Evolutionary conservation across 192 early-diverging fungal genomes (phyloP), one percentile per base, ranked within the genome.

Genomic region (Geranomyces michiganensis): DNA sequence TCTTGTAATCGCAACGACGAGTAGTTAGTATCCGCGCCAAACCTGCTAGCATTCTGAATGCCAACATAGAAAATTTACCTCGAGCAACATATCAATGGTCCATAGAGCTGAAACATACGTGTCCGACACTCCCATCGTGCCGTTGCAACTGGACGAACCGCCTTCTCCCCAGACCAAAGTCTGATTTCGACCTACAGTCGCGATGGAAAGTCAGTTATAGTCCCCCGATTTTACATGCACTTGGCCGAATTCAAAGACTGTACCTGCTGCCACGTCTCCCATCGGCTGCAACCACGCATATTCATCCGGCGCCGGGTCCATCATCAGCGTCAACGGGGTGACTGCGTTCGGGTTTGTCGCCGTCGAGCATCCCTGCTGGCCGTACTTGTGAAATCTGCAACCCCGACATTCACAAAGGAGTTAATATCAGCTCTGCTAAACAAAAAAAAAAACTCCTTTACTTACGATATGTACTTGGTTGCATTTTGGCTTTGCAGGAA

Each of bases 321-420:
- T 30, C 62, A 72, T 36, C 30, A 72, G 41, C 29, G 62, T 72
- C 17, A 33, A 6, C 14, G 62, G 61, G 4, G 70, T 72, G 19
- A 72, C 70, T 8, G 70, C 70, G 51, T 72, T 29, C n/a, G 70
- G 70, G 31, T 72, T 63, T 17, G 70, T 72, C 9, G 14, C 7
- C 12, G 49, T 64, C 12, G 70, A 72, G 53, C 70, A 72, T 4
- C 70, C 70, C 15, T 33, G 43, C 33, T 64, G 44, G 3, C 70
- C 70, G 46, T 72, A 72, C 53, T 72, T 72, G 51, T 72, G 70
- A 27, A 72, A 72, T 53, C 70, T 72, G 46, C 10, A n/a, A n/a
- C n/a, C n/a, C n/a, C n/a, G n/a, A n/a, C n/a, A n/a, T n/a, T 53
- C 51, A 53, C 15, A 53, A 53, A n/a, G 17, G 17, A 53, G 19